A percentile compares a stretch with the other conserved stretches of the same genome.
These are phyloP conservation scores for Hirsutella rhossiliensis DNA, from an alignment of 2,329 filamentous ascomycete genomes.

Conservation along the genomic window DNA sequence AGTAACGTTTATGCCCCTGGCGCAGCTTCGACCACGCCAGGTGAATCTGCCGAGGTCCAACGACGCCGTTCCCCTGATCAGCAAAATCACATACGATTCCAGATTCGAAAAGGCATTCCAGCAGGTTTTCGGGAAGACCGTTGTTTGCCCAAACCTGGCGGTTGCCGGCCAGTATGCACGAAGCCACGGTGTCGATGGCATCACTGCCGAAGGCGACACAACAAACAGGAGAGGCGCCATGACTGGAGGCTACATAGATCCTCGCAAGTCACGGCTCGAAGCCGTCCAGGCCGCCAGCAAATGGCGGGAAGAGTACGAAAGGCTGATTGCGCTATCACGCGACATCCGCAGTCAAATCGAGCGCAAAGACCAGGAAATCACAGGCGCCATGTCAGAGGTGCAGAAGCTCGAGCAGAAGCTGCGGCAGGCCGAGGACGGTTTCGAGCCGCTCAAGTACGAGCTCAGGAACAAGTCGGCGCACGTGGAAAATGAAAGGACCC, in stretches of 20 bases:
- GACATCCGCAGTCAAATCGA: constrained; percentile 63
- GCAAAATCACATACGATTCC: constrained; percentile 69
- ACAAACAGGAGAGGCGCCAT: constrained; percentile 92
- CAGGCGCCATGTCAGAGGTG: constrained; percentile 68
- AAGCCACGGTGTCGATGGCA: constrained; percentile 82
- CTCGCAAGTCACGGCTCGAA: constrained; percentile 74
- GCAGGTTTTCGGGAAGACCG: constrained; percentile 90
- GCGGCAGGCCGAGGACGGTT: constrained; percentile 68
- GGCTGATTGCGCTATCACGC: constrained; percentile 47
- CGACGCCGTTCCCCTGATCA: constrained; percentile 78
- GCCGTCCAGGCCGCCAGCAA: constrained; percentile 65
- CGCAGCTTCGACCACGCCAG: constrained; percentile 59
- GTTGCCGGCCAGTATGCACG: constrained; percentile 85
- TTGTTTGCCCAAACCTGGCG: constrained; percentile 82
- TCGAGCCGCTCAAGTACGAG: constrained; percentile 68
- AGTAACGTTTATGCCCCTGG: constrained; percentile 90
- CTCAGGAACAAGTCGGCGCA: constrained; percentile 63
- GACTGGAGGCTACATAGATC: constrained; percentile 88
- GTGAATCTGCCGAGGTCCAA: constrained; percentile 72
- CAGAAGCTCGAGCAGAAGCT: constrained; percentile 73
- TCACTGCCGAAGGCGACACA: constrained; percentile 88
- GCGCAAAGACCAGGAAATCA: constrained; percentile 78
- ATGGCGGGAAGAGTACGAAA: constrained; percentile 64
- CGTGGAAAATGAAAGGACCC: constrained; percentile 59
- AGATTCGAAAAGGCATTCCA: constrained; percentile 77